Percentiles rank a stretch among this genome's conserved stretches.
These are phyloP conservation scores for Thoreauomyces humboldtii DNA, from an alignment of 192 early-diverging fungal species.

Conservation along the genomic window DNA sequence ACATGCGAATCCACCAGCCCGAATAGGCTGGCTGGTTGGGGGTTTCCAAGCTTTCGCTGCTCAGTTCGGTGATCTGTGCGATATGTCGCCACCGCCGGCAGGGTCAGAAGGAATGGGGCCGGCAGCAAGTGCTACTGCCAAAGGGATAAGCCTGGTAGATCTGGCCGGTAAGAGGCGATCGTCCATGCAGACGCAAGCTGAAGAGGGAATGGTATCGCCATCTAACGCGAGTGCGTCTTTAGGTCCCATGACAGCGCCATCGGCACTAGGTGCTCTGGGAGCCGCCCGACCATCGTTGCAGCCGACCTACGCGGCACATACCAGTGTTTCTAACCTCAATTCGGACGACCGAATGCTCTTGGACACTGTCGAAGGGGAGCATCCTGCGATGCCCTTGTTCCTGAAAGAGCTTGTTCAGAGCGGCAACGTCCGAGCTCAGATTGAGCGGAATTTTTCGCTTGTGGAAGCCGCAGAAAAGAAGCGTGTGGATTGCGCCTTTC, in stretches of 20 bases:
- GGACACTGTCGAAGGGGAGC: background rate
- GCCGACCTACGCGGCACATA: conserved; percentile 23
- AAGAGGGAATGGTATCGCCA: too few species aligned
- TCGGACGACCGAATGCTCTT: background rate
- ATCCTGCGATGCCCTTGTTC: conserved; percentile 17
- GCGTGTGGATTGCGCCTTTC: conserved; percentile 59
- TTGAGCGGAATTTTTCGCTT: conserved; percentile 24
- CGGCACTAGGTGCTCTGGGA: conserved; percentile 21
- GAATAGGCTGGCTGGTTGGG: conserved; percentile 24
- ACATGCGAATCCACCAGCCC: conserved; percentile 6
- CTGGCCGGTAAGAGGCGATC: conserved; percentile 5
- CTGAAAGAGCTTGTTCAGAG: conserved; percentile 20
- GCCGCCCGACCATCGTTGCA: conserved; percentile 9
- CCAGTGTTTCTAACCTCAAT: conserved; percentile 1
- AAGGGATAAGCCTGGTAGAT: background rate
- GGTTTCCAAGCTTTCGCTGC: conserved; percentile 22
- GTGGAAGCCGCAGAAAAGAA: conserved; percentile 52
- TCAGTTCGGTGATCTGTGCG: conserved; percentile 24
- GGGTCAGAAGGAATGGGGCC: conserved; percentile 24
- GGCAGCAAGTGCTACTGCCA: background rate
- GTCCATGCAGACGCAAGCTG: too few species aligned
- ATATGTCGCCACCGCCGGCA: conserved; percentile 15
- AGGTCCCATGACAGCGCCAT: conserved; percentile 27
- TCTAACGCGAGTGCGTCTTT: too few species aligned
- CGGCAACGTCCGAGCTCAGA: conserved; percentile 14